Evolutionary conservation across 1,284 basidiomycete species (phyloP), one percentile per base, ranked within the genome.

Genomic region (Calocybe gambosa): DNA sequence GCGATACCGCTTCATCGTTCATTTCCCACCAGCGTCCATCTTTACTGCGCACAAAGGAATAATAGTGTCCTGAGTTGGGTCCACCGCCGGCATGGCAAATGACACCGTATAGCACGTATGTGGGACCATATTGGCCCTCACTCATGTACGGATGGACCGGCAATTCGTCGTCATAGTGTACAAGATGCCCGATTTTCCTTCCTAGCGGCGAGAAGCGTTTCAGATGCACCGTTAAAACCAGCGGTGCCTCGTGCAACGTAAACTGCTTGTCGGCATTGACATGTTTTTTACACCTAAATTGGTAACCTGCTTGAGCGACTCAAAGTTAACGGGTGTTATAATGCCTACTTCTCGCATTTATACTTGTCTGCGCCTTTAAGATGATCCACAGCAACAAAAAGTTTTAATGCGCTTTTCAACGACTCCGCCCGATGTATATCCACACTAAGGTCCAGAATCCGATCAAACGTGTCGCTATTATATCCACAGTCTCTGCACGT

Each of bases 391-490:
- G 83, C 83, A 16, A 89, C 80, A 59, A 97, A 98, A 52, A 82
- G 85, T 34, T 78, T 75, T 52, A 99, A 69, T 8, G 93, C 93
- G 15, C 88, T 82, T 58, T 74, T 78, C 38, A 99, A 60, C 2
- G 73, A 76, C 45, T 73, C 69, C 39, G 75, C 75, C 37, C 76
- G 78, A 50, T 79, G 75, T 46, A 97, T 86, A 63, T 97, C 93
- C 47, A 97, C 69, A 61, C 89, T 93, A 42, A 99, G 75, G 64
- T 99, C 95, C 52, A 98, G 76, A 62, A 96, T 89, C 54, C 85
- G 83, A 72, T 99, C 96, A 61, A 93, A 96, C 1, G 96, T 99
- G 68, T 99, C 96, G 61, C 91, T 94, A 60, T 92, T 88, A 66
- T 94, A 71, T 7, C 77, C 73, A 65, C 95, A 99, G 50, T 77